Percentiles rank a stretch among this genome's conserved stretches.
Evolutionary conservation across 805 yeast species (phyloP).

Genomic region (Monosporozyma solicola): DNA sequence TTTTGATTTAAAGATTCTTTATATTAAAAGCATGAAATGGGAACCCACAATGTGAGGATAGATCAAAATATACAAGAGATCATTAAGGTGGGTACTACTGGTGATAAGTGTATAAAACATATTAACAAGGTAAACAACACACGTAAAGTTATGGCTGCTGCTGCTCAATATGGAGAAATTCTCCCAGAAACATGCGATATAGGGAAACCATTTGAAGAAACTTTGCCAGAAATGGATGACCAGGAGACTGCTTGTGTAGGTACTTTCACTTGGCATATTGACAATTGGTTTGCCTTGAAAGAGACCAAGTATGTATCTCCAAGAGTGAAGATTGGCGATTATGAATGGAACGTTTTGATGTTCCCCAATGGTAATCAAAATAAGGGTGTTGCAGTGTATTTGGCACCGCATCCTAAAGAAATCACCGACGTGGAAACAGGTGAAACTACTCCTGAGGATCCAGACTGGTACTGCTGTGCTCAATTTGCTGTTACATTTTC

Average conservation of each 20-base stretch:
- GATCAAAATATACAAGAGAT: not conserved
- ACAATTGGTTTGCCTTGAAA: conserved; percentile 38
- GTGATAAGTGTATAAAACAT: not conserved
- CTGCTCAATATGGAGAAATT: conserved; percentile 5
- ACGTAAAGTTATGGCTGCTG: not conserved
- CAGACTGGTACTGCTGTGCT: conserved; percentile 82
- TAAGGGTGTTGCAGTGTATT: conserved; percentile 57
- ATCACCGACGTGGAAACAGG: conserved; percentile 20
- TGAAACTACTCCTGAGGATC: conserved; percentile 26
- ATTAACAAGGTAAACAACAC: not conserved
- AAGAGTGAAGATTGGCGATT: conserved; percentile 48
- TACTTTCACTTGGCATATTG: conserved; percentile 44
- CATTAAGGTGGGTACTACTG: not conserved
- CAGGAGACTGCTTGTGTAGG: conserved; percentile 23
- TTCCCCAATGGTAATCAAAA: conserved; percentile 70
- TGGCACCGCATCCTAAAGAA: conserved; percentile 54
- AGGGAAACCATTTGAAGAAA: conserved; percentile 17
- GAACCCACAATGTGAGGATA: not conserved
- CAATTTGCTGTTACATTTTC: conserved; percentile 81
- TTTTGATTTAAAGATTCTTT: not conserved
- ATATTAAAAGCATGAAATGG: not conserved
- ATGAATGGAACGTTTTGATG: conserved; percentile 59
- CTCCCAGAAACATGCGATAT: conserved; percentile 15
- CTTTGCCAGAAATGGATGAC: conserved; percentile 15
- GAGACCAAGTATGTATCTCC: conserved; percentile 36